Conservation (phyloP, 257 asterid species). For the Ocimum tenuiflorum region DNA sequence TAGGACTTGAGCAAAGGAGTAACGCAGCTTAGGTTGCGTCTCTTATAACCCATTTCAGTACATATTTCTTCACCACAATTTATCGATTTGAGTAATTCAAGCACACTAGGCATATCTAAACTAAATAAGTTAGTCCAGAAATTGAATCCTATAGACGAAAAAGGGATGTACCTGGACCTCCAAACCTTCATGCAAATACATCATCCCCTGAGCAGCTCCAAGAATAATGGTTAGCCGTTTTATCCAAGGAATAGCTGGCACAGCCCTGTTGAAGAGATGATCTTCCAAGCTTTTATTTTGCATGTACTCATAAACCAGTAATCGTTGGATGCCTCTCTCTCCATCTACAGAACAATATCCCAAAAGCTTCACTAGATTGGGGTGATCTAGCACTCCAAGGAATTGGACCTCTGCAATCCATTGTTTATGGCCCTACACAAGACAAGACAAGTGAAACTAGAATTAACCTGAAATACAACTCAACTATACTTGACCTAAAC, state of each 20-base stretch:
- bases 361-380: slow-evolving; percentile 76
- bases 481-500: not conserved
- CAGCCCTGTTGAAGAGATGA: slow-evolving; percentile 62
- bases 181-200: slow-evolving; percentile 76
- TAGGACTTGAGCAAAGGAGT: too few relatives aligned
- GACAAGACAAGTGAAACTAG: too few relatives aligned
- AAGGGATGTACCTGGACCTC: slow-evolving; percentile 50
- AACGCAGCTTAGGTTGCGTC: too few relatives aligned
- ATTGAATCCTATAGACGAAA: not conserved
- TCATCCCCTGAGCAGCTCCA: slow-evolving; percentile 92
- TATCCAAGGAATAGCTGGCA: slow-evolving; percentile 63
- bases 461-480: not conserved
- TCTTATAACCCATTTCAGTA: not conserved
- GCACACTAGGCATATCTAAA: not conserved
- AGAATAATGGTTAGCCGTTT: slow-evolving; percentile 64
- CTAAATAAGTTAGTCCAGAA: not conserved
- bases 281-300: slow-evolving; percentile 81
- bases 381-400: slow-evolving; percentile 83
- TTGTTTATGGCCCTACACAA: slow-evolving; percentile 76
- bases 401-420: slow-evolving; percentile 94
- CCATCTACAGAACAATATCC: slow-evolving; percentile 87
- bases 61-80: not conserved
- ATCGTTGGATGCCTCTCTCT: slow-evolving; percentile 84
- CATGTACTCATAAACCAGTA: slow-evolving; percentile 84
- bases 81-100: not conserved